Base-by-base conservation (phyloP, 495 filamentous ascomycete genomes). In the Hypomontagnella submonticulosa region DNA sequence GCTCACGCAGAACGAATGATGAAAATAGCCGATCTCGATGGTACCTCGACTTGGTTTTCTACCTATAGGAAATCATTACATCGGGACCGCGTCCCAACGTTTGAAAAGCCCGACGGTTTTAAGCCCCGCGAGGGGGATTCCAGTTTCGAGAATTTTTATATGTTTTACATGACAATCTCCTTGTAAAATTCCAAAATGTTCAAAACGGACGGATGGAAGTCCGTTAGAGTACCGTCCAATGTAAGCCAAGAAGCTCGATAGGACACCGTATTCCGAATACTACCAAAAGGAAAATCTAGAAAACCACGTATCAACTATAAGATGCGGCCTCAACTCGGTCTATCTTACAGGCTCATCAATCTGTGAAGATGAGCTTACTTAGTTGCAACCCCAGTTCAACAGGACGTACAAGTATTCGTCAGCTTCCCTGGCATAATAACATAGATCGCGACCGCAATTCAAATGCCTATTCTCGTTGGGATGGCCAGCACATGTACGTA, bases 291-390 rank as follows among this genome's bases (percentile, higher is more conserved):
- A 27, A 9, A 47, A 47, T 11, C 5, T 43, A 33, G 36, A 38
- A 13, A 38, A 38, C 47, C 32, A 16, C 34, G 16, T 11, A 10
- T 4, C 5, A 11, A 48, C 10, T 20, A 43, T 49, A 12, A 38
- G 1, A 48, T 66, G 48, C 65, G 58, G 58, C 58, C 52, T 52
- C 58, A 58, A 55, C 42, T 62, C 58, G 54, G 65, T 67, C 64
- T 48, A 61, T 61, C 57, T 61, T 42, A 59, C 48, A n/a, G 30
- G 20, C 23, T 42, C 55, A 44, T 61, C 63, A 49, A 55, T 49
- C 43, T 55, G 56, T 56, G 52, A 37, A 56, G 32, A 52, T 30
- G 32, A 53, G 52, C 48, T 62, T 58, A 57, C 65, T 53, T 67
- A 12, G 34, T n/a, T 52, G 58, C 58, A 38, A 63, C 47, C 58